Base-by-base conservation (phyloP, 2,329 filamentous ascomycete genomes). In the Metarhizium guizhouense region DNA sequence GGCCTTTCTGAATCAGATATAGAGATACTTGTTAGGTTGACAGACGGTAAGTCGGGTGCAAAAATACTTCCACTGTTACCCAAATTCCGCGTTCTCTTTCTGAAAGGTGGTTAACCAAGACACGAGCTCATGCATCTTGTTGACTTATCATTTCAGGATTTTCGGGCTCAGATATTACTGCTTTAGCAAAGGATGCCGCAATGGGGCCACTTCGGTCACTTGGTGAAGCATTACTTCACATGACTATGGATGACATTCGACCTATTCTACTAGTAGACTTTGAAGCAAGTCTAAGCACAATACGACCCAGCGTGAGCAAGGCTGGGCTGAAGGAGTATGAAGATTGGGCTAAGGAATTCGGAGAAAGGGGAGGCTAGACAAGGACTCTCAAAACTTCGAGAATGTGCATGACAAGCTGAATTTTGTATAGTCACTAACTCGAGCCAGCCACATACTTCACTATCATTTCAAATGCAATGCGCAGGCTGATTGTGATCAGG, bases 111-210 rank as follows among this genome's bases (percentile, higher is more conserved):
- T 6, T 16, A 13, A 16, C 5, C 45, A 40, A 20, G n/a, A 10
- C n/a, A 45, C n/a, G n/a, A 52, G 36, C 55, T 57, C 40, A 57
- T 29, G 10, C 48, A 29, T 50, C 32, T 49, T 63, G 47, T 53
- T 47, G 8, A 36, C 43, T 34, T 3, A 4, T 25, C 40, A 13
- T 55, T 34, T 34, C 32, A 96, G 92, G 91, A n/a, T 99, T 96
- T 73, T 96, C 91, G 8, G 94, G 94, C 48, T 96, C 91, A 2
- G 94, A 99, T 66, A 96, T 99, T 61, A 97, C 94, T 25, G 92
- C 94, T 1, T 77, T 99, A 8, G 94, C 94, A 7, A 99, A 99
- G 72, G 94, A 99, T 68, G 94, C 94, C 8, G 94, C 94, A 3
- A 99, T 99, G 94, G 93, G 94, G 0, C 94, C 94, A 0, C 76